These are phyloP conservation scores for Beauveria pseudobassiana DNA, from an alignment of 2,329 filamentous ascomycete genomes.

Conservation along the genomic window DNA sequence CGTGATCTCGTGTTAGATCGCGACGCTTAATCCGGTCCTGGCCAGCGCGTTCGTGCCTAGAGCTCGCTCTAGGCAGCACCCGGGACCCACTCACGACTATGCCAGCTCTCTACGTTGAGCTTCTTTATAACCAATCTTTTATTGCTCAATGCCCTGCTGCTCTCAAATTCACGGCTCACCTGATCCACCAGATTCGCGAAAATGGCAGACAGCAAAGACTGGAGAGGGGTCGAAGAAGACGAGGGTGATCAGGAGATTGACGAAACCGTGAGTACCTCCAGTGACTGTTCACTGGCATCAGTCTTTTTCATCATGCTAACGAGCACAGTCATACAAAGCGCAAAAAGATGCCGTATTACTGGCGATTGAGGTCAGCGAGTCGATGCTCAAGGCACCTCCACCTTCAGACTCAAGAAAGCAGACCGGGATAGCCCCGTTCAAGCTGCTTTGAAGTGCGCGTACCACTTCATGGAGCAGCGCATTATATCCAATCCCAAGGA, in stretches of 20 bases:
- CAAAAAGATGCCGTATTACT: constrained; percentile 98
- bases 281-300: not conserved
- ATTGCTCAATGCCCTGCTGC: not conserved
- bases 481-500: constrained; percentile 96
- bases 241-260: constrained; percentile 55
- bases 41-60: constrained; percentile 11
- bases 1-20: constrained; percentile 11
- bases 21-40: not conserved
- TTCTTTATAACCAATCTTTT: not conserved
- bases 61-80: constrained; percentile 3
- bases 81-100: not conserved
- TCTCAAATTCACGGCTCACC: not conserved
- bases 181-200: not conserved
- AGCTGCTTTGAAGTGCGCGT: constrained; percentile 88
- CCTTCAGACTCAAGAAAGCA: constrained; percentile 61
- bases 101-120: not conserved
- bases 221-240: constrained; percentile 51
- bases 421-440: constrained; percentile 70
- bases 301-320: not conserved
- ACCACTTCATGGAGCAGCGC: constrained; percentile 92
- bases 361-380: constrained; percentile 82
- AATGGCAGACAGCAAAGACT: constrained; percentile 34
- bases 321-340: constrained; percentile 68
- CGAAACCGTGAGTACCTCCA: constrained; percentile 46
- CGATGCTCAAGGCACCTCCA: constrained; percentile 69